Percentiles rank a stretch among this genome's conserved stretches.
phyloP scores from a whole-genome alignment of 208 protist species.

The Acanthamoeba sp. region DNA sequence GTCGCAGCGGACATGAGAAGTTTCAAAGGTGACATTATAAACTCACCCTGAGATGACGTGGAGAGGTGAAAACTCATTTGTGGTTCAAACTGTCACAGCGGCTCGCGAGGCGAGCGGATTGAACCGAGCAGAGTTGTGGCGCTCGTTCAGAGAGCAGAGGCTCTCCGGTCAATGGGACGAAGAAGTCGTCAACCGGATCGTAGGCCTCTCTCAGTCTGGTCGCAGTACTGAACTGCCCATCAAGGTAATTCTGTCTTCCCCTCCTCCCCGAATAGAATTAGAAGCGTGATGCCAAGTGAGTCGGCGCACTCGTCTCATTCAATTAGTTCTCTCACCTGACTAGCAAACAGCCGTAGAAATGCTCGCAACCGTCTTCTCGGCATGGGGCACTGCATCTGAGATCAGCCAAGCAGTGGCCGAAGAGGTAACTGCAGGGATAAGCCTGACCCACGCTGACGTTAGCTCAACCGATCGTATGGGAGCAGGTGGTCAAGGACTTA shows the following conservation, averaged over 20 bases:
- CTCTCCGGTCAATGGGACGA: not conserved
- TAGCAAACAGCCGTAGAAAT: not conserved
- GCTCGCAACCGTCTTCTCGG: not conserved
- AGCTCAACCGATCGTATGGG: not conserved
- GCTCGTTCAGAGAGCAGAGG: not conserved
- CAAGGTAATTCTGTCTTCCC: not conserved
- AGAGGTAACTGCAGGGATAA: too few relatives aligned
- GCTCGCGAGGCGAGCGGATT: not conserved
- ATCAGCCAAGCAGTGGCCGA: not conserved
- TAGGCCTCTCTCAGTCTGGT: not conserved
- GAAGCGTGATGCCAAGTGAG: too few relatives aligned
- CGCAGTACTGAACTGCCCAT: not conserved
- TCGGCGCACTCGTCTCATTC: not conserved
- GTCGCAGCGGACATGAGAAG: not conserved
- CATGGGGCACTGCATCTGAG: not conserved
- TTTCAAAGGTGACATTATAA: slow-evolving; percentile 1
- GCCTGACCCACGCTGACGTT: not conserved
- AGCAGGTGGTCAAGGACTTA: not conserved
- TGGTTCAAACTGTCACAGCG: not conserved
- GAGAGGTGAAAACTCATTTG: too few relatives aligned
- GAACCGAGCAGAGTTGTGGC: not conserved
- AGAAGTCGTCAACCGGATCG: not conserved
- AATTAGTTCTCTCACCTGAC: not conserved
- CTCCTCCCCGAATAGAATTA: not conserved
- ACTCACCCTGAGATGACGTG: too few relatives aligned